A percentile compares a stretch with the other conserved stretches of the same genome.
Conservation (phyloP, 2,329 filamentous ascomycete genomes). For the Paecilomyces fulvus region DNA sequence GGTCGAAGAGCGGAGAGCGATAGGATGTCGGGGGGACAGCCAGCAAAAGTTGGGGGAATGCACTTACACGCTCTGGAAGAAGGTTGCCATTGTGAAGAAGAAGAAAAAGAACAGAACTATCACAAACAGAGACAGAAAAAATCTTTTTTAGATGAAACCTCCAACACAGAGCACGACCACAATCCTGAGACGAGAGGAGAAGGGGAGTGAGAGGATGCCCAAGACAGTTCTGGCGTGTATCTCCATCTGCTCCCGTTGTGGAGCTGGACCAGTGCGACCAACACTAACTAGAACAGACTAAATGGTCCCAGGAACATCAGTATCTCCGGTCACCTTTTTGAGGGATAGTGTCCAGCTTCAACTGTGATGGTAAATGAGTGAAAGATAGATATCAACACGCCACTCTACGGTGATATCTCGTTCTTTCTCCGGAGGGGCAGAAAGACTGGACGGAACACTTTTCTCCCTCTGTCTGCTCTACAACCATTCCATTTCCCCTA, state of each 20-base stretch:
- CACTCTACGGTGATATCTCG: neutral
- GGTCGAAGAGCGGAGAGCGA: conserved; percentile 5
- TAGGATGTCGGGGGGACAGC: conserved; percentile 4
- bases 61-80: conserved; percentile 44
- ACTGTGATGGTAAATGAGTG: neutral
- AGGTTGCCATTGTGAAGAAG: conserved; percentile 35
- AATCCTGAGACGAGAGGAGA: neutral
- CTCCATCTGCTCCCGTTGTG: conserved; percentile 6
- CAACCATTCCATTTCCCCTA: neutral
- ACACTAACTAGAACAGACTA: neutral
- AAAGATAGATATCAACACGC: neutral
- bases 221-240: neutral
- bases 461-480: neutral
- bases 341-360: neutral
- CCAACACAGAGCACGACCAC: neutral
- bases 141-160: neutral
- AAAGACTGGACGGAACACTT: neutral
- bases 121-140: neutral
- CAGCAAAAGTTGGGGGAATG: conserved; percentile 7
- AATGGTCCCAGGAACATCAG: neutral
- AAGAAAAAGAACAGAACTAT: conserved; percentile 6
- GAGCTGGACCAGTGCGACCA: conserved; percentile 3
- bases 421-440: neutral
- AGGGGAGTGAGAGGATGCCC: neutral
- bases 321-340: neutral